Percentiles rank a stretch among this genome's conserved stretches.
phyloP scores from a whole-genome alignment of 2,329 filamentous ascomycete genomes.

The Fusarium vanettenii region DNA sequence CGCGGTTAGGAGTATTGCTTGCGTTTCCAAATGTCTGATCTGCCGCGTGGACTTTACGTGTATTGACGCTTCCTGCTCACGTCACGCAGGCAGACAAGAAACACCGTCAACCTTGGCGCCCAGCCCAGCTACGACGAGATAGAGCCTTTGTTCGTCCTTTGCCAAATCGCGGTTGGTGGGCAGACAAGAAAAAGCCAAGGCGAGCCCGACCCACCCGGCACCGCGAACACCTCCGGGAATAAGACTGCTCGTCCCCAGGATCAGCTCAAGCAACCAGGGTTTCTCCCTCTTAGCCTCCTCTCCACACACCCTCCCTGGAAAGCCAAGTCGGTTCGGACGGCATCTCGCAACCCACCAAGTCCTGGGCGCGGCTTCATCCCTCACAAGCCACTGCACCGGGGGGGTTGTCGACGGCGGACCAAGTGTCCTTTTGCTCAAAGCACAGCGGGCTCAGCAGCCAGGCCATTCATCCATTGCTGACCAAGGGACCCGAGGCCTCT shows the following conservation, averaged over 20 bases:
- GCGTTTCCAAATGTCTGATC: neutral
- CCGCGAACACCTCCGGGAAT: slow-evolving; percentile 45
- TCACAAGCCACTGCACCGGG: slow-evolving; percentile 36
- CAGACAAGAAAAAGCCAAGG: slow-evolving; percentile 12
- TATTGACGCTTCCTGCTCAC: neutral
- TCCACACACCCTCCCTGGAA: slow-evolving; percentile 30
- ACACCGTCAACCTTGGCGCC: slow-evolving; percentile 25
- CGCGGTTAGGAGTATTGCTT: neutral
- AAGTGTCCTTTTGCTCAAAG: slow-evolving; percentile 32
- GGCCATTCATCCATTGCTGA: slow-evolving; percentile 1
- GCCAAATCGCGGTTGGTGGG: slow-evolving; percentile 10
- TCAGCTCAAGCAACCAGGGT: slow-evolving; percentile 25
- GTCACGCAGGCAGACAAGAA: neutral
- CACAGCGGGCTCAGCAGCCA: slow-evolving; percentile 12
- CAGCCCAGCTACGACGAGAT: slow-evolving; percentile 11
- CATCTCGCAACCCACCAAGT: slow-evolving; percentile 47
- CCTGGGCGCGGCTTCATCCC: slow-evolving; percentile 30
- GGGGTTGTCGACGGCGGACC: slow-evolving; percentile 27
- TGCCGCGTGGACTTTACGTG: neutral
- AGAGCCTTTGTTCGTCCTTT: slow-evolving; percentile 7
- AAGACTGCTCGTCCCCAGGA: slow-evolving; percentile 38
- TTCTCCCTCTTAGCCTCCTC: slow-evolving; percentile 23
- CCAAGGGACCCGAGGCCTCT: slow-evolving; percentile 3
- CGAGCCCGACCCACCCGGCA: slow-evolving; percentile 39
- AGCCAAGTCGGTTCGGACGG: slow-evolving; percentile 55